A percentile compares a stretch with the other conserved stretches of the same genome.
Evolutionary conservation across 2,329 filamentous ascomycete species (phyloP).

Genomic region (Apiospora koreana): DNA sequence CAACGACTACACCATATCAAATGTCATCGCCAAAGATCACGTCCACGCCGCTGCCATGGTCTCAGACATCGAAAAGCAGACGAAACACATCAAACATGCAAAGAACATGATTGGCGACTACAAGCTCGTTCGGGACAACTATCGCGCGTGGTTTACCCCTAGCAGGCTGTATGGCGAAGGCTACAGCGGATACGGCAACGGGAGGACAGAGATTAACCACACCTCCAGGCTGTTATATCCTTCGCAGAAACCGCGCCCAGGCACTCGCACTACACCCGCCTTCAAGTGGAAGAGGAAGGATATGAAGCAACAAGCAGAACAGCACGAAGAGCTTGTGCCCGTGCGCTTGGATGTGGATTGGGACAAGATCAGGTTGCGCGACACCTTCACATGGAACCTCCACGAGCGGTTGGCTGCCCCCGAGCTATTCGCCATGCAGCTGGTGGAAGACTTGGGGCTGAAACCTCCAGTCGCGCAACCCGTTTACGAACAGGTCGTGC

Average conservation of each 20-base stretch:
- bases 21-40: slow-evolving; percentile 55
- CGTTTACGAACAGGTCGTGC: slow-evolving; percentile 59
- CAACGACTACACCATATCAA: slow-evolving; percentile 54
- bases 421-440: slow-evolving; percentile 82
- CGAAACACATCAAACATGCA: slow-evolving; percentile 62
- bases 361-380: slow-evolving; percentile 92
- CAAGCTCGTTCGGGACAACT: slow-evolving; percentile 57
- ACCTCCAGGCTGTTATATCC: slow-evolving; percentile 79
- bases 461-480: slow-evolving; percentile 70
- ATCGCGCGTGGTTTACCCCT: slow-evolving; percentile 56
- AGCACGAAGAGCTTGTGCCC: slow-evolving; percentile 88
- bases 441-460: slow-evolving; percentile 87
- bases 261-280: slow-evolving; percentile 72
- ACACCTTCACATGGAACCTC: slow-evolving; percentile 98
- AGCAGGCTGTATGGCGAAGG: slow-evolving; percentile 68
- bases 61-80: slow-evolving; percentile 52
- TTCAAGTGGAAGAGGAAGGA: slow-evolving; percentile 79
- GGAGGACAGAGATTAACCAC: slow-evolving; percentile 70
- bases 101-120: slow-evolving; percentile 72
- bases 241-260: slow-evolving; percentile 71
- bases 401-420: slow-evolving; percentile 82
- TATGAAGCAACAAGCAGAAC: slow-evolving; percentile 81
- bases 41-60: slow-evolving; percentile 54
- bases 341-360: slow-evolving; percentile 91
- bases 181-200: slow-evolving; percentile 88